Conservation (phyloP, 805 yeast genomes). For the Wickerhamia fluorescens region DNA sequence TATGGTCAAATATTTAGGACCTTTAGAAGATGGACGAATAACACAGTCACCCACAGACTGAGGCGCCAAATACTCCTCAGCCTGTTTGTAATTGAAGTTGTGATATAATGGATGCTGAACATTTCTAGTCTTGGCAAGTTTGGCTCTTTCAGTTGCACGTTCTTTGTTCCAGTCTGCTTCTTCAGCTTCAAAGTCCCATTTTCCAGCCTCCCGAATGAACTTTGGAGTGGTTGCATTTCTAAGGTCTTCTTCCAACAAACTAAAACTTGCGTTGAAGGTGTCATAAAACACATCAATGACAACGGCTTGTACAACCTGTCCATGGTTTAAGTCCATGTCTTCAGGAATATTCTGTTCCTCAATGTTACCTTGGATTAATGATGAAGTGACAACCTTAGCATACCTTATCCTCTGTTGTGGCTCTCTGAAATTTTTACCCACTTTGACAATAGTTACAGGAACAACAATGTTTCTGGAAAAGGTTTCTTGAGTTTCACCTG, state of each 20-base stretch:
- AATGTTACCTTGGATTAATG: slow-evolving; percentile 36
- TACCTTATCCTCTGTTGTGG: slow-evolving; percentile 37
- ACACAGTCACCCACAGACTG: slow-evolving; percentile 87
- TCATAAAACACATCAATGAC: slow-evolving; percentile 65
- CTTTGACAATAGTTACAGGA: slow-evolving; percentile 67
- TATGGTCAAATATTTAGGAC: slow-evolving; percentile 79
- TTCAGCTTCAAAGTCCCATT: slow-evolving; percentile 81
- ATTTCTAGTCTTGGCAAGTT: slow-evolving; percentile 64
- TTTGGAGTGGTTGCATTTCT: slow-evolving; percentile 44
- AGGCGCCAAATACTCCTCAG: slow-evolving; percentile 89
- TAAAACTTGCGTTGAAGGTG: slow-evolving; percentile 66
- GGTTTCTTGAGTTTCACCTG: slow-evolving; percentile 74
- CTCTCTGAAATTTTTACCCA: slow-evolving; percentile 56
- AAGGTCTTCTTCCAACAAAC: slow-evolving; percentile 62
- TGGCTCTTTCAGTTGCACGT: slow-evolving; percentile 53
- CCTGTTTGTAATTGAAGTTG: slow-evolving; percentile 76
- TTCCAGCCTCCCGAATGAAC: slow-evolving; percentile 46
- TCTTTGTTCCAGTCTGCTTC: slow-evolving; percentile 55
- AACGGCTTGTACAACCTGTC: slow-evolving; percentile 85
- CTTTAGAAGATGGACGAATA: slow-evolving; percentile 89
- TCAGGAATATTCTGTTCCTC: slow-evolving; percentile 41
- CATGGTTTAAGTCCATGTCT: slow-evolving; percentile 40
- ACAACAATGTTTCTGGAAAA: slow-evolving; percentile 64
- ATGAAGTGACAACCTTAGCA: slow-evolving; percentile 34
- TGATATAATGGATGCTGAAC: slow-evolving; percentile 89